These are phyloP conservation scores for Leccinum arenicola DNA, from an alignment of 768 basidiomycete genomes.

Conservation along the genomic window DNA sequence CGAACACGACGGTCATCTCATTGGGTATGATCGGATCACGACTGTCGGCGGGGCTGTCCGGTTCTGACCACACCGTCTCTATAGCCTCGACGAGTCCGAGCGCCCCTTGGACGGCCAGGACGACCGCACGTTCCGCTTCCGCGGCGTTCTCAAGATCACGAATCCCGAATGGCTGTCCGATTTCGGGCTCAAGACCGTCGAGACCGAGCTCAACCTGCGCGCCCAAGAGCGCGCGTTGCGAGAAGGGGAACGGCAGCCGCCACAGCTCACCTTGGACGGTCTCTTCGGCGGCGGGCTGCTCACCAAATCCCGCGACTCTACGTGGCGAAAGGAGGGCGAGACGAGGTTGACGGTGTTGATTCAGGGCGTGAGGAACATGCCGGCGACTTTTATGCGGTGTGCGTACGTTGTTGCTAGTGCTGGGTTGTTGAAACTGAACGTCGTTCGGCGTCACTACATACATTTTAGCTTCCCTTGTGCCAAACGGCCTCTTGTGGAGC, in stretches of 20 bases:
- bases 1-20: constrained; percentile 24
- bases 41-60: not conserved
- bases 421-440: too few species aligned
- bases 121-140: constrained; percentile 42
- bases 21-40: constrained; percentile 19
- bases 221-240: constrained; percentile 30
- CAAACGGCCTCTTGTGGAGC: constrained; percentile 32
- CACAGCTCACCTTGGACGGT: constrained; percentile 33
- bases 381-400: constrained; percentile 43
- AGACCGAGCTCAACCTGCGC: constrained; percentile 43
- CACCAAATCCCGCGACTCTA: constrained; percentile 14
- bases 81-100: constrained; percentile 50
- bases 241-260: constrained; percentile 17
- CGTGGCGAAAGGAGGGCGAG: constrained; percentile 14
- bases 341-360: constrained; percentile 39
- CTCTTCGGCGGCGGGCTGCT: constrained; percentile 31
- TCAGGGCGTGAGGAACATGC: constrained; percentile 38
- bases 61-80: constrained; percentile 1
- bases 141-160: constrained; percentile 48
- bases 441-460: too few species aligned
- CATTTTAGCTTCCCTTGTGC: constrained; percentile 26
- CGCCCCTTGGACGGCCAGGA: constrained; percentile 31
- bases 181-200: constrained; percentile 39
- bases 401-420: constrained; percentile 3
- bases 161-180: constrained; percentile 49